Conservation (phyloP, 371 early-diverging fungal species). For the Mucor indicus region DNA sequence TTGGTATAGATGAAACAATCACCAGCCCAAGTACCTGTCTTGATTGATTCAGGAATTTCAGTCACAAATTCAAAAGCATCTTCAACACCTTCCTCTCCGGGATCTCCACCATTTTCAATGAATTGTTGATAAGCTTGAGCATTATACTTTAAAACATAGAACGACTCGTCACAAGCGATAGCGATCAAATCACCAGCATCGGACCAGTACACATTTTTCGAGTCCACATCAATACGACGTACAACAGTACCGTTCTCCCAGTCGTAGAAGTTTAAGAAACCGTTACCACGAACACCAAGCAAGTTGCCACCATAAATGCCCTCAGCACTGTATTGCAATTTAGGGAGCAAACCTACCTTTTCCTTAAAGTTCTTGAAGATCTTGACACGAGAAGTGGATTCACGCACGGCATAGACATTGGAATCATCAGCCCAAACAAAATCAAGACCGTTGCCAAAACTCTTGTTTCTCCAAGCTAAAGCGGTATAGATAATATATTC, state of each 20-base stretch:
- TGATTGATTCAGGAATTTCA: conserved; percentile 87
- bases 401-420: conserved; percentile 94
- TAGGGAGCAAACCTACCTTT: conserved; percentile 61
- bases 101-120: conserved; percentile 70
- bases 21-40: conserved; percentile 95
- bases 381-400: conserved; percentile 81
- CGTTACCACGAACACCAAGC: conserved; percentile 82
- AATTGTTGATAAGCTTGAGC: conserved; percentile 78
- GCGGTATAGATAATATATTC: conserved; percentile 99
- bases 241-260: conserved; percentile 93
- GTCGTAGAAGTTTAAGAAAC: conserved; percentile 92
- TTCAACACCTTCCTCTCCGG: conserved; percentile 93
- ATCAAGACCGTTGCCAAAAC: conserved; percentile 91
- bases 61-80: conserved; percentile 94
- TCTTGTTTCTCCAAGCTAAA: conserved; percentile 98
- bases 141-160: conserved; percentile 90
- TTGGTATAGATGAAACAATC: conserved; percentile 98
- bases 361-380: conserved; percentile 94
- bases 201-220: conserved; percentile 89
- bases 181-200: conserved; percentile 90
- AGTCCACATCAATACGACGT: conserved; percentile 91
- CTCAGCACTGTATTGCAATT: conserved; percentile 80
- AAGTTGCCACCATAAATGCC: conserved; percentile 93
- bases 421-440: conserved; percentile 97
- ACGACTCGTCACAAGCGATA: conserved; percentile 89